phyloP scores from a whole-genome alignment of 169 alveolate species.

The Cryptosporidium baileyi region DNA sequence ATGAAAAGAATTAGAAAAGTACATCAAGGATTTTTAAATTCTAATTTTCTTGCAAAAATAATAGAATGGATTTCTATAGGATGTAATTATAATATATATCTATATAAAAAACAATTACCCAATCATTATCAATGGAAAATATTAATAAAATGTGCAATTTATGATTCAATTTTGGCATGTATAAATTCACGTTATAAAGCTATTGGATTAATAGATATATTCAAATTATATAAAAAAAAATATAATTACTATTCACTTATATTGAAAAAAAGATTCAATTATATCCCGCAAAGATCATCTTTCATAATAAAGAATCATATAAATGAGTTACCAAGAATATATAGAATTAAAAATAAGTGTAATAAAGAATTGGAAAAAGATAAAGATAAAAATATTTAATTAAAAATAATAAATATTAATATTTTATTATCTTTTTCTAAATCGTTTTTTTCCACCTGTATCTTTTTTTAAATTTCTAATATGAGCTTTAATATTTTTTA shows the following conservation, averaged over 20 bases:
- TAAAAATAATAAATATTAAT: background rate
- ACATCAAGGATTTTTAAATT: conserved; percentile 57
- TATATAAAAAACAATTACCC: conserved; percentile 1
- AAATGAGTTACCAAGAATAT: conserved; percentile 25
- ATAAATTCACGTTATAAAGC: conserved; percentile 20
- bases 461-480: conserved; percentile 42
- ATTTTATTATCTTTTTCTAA: conserved; percentile 25
- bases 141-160: conserved; percentile 35
- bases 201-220: conserved; percentile 6
- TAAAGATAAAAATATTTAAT: background rate
- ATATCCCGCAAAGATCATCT: background rate
- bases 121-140: conserved; percentile 1
- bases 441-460: conserved; percentile 59
- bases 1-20: conserved; percentile 51
- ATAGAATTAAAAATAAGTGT: conserved; percentile 17
- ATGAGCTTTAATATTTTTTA: conserved; percentile 9
- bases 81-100: background rate
- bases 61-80: conserved; percentile 61
- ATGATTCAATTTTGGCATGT: conserved; percentile 27
- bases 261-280: background rate
- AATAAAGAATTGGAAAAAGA: background rate
- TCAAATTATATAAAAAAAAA: background rate
- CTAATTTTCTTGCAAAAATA: conserved; percentile 19
- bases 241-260: background rate
- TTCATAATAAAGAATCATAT: background rate